These are phyloP conservation scores for Galerina sulciceps DNA, from an alignment of 768 basidiomycete species.

Conservation along the genomic window DNA sequence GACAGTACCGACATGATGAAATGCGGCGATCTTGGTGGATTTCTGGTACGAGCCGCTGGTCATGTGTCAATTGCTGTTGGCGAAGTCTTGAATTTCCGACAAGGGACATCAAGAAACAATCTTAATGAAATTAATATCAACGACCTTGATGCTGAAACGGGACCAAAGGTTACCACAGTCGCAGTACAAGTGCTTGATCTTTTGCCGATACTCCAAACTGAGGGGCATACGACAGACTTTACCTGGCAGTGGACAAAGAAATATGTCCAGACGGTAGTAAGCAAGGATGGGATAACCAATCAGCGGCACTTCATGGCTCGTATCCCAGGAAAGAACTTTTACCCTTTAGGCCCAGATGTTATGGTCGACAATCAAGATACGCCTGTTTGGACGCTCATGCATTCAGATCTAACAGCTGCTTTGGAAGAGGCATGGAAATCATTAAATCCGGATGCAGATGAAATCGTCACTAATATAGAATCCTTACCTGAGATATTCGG, in stretches of 20 bases:
- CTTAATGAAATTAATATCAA: not conserved
- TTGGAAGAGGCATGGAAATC: too few species aligned
- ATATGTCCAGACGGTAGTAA: too few species aligned
- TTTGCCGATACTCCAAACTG: not conserved
- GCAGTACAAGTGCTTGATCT: constrained; percentile 6
- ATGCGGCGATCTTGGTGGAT: constrained; percentile 13
- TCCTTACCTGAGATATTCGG: not conserved
- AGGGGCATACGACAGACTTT: constrained; percentile 11
- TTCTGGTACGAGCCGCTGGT: constrained; percentile 1
- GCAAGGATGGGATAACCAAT: not conserved
- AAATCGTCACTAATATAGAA: not conserved
- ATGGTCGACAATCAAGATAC: too few species aligned
- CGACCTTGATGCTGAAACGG: not conserved
- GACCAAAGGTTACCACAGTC: not conserved
- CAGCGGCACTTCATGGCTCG: not conserved
- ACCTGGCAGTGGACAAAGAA: constrained; percentile 5
- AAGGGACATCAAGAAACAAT: not conserved
- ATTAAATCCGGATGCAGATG: too few species aligned
- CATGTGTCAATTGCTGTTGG: constrained; percentile 11
- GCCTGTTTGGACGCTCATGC: too few species aligned
- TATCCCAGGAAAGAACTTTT: not conserved
- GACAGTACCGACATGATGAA: not conserved
- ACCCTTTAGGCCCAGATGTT: not conserved
- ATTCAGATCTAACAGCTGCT: too few species aligned
- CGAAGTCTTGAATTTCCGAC: constrained; percentile 9